Conservation (phyloP, 2,329 filamentous ascomycete species). For the Phaeophleospora eucalypticola region DNA sequence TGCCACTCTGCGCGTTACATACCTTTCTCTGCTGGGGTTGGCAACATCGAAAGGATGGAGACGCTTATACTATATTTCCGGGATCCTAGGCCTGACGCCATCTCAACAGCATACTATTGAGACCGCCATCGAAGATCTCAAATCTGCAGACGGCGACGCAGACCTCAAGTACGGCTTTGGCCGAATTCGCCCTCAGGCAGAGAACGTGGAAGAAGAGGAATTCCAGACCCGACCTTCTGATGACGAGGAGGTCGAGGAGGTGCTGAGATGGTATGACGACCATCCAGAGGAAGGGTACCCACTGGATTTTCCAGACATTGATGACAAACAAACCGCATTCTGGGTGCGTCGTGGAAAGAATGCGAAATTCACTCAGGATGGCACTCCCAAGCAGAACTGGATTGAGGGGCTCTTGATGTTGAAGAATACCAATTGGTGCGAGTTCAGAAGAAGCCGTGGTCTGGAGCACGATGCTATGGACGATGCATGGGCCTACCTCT, state of each 20-base stretch:
- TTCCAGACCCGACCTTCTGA: no score
- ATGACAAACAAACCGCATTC: not conserved
- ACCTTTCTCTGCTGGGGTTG: conserved; percentile 13
- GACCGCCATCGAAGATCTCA: not conserved
- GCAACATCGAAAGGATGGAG: not conserved
- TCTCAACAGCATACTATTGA: conserved; percentile 32
- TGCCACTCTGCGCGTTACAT: no score
- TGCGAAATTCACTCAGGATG: not conserved
- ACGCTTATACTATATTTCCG: conserved; percentile 19
- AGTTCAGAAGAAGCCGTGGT: no score
- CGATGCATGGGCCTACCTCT: no score
- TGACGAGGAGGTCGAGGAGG: not conserved
- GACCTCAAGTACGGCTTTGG: not conserved
- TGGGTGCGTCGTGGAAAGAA: not conserved
- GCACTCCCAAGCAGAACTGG: no score
- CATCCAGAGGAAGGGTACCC: not conserved
- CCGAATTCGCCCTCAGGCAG: no score
- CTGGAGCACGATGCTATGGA: no score
- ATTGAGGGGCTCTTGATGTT: no score
- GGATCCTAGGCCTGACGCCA: conserved; percentile 38
- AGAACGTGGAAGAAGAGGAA: no score
- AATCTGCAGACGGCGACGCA: not conserved
- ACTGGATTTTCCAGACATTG: not conserved
- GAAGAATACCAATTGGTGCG: no score
- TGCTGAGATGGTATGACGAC: not conserved